Evolutionary conservation across 73 alveolate genomes (phyloP), one percentile per base, ranked within the genome.

Genomic region (Paramecium sonneborni): DNA sequence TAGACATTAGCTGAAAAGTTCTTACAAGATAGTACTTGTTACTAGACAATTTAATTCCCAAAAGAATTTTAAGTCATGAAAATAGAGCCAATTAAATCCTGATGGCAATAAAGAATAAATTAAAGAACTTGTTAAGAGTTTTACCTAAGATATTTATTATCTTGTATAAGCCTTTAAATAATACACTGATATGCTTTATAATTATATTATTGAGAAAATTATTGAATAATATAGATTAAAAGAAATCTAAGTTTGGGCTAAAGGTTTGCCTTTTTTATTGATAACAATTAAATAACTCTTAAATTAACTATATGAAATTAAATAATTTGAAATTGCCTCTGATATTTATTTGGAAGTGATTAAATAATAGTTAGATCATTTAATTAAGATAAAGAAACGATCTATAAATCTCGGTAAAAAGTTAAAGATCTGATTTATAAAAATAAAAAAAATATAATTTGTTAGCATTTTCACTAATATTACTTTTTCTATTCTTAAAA

Each of bases 71-170:
- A 62, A 32, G 84, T 32, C 15, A 62, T 62, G 84, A 62, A 23
- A 44, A 32, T 32, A 20, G 84, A 62, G 1, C 20, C 8, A 18
- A 52, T 52, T 15, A n/a, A 52, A 52, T 18, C 32, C 18, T 3
- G 84, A 62, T 11, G 84, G 84, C 11, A 62, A 62, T 62, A 62
- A 62, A 62, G 84, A 62, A 9, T 10, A 26, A 12, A 62, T 62
- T 30, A 62, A 62, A 26, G 84, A 62, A 6, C 44, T 62, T 26
- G 84, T 46, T 26, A 62, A 62, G 24, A 62, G 39, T 14, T 62
- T 62, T 62, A 62, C 84, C 7, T 62, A 62, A 62, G 84, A 62
- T 62, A 62, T 62, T 62, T 46, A 62, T 32, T 62, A 62, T 62
- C 20, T 62, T 14, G 84, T 62, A 8, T 62, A 62, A 26, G 39